Conservation (phyloP, 352 stramenopile species). For the Pythium oligandrum region DNA sequence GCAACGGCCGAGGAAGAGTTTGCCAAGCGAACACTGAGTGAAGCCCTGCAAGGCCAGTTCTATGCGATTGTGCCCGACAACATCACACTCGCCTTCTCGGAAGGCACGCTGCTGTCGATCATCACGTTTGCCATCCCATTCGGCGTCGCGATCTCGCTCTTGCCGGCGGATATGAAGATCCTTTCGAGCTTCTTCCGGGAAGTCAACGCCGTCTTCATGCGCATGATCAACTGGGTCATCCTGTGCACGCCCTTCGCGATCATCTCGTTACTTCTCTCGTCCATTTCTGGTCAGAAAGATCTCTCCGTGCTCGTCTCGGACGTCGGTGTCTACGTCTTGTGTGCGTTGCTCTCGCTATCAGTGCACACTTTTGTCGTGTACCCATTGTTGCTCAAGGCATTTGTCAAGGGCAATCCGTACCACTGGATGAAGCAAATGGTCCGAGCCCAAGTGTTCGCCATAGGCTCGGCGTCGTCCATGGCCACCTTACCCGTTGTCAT, state of each 20-base stretch:
- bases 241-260: slow-evolving; percentile 19
- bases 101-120: slow-evolving; percentile 36
- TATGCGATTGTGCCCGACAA: slow-evolving; percentile 37
- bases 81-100: slow-evolving; percentile 29
- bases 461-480: slow-evolving; percentile 23
- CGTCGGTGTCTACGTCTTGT: slow-evolving; percentile 17
- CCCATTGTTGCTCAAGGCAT: slow-evolving; percentile 16
- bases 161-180: slow-evolving; percentile 10
- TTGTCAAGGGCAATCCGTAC: slow-evolving; percentile 23
- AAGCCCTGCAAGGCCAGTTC: slow-evolving; percentile 25
- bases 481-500: slow-evolving; percentile 24
- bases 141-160: slow-evolving; percentile 15
- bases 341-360: slow-evolving; percentile 9
- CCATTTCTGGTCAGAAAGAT: slow-evolving; percentile 6
- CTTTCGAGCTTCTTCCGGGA: slow-evolving; percentile 30
- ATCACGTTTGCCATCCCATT: slow-evolving; percentile 46
- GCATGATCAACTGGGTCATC: slow-evolving; percentile 38
- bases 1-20: slow-evolving; percentile 3
- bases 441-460: slow-evolving; percentile 22
- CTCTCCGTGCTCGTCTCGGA: slow-evolving; percentile 10
- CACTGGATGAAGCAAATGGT: slow-evolving; percentile 20
- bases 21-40: slow-evolving; percentile 16
- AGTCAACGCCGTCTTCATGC: slow-evolving; percentile 37
- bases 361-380: slow-evolving; percentile 22
- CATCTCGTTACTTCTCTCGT: slow-evolving; percentile 9